Evolutionary conservation across 352 stramenopile genomes (phyloP).

Genomic region (Globisporangium nagaii): DNA sequence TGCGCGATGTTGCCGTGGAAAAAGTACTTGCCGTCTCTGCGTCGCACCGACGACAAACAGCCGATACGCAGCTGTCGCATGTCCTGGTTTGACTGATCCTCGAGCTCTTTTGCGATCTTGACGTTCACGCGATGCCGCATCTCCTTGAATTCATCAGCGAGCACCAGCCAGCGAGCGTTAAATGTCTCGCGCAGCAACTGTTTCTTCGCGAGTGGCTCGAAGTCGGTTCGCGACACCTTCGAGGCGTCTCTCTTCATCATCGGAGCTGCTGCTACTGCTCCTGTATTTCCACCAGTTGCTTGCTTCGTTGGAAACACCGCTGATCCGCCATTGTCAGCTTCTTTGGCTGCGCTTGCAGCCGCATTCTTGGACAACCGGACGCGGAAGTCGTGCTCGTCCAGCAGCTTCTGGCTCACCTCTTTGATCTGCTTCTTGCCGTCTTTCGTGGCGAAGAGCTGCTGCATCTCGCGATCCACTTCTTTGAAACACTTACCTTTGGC

Average conservation of each 20-base stretch:
- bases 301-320: not conserved
- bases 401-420: slow-evolving; percentile 49
- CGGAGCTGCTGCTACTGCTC: not conserved
- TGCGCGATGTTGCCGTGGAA: slow-evolving; percentile 82
- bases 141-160: slow-evolving; percentile 58
- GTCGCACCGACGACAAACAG: slow-evolving; percentile 50
- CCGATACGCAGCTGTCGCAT: slow-evolving; percentile 67
- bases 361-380: slow-evolving; percentile 49
- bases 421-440: slow-evolving; percentile 70
- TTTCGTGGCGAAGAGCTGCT: slow-evolving; percentile 62
- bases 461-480: slow-evolving; percentile 59
- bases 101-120: slow-evolving; percentile 66
- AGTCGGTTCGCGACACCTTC: slow-evolving; percentile 62
- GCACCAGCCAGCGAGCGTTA: slow-evolving; percentile 43
- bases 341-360: slow-evolving; percentile 1
- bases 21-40: slow-evolving; percentile 76
- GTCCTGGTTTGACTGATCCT: slow-evolving; percentile 53
- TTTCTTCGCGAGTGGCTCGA: slow-evolving; percentile 79
- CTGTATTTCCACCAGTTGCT: not conserved
- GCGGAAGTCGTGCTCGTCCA: slow-evolving; percentile 84
- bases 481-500: slow-evolving; percentile 70
- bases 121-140: slow-evolving; percentile 67
- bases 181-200: slow-evolving; percentile 73
- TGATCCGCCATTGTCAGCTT: not conserved
- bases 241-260: slow-evolving; percentile 55